A percentile compares a stretch with the other conserved stretches of the same genome.
Evolutionary conservation across 2,329 filamentous ascomycete species (phyloP).

Genomic region (Epicoccum sorghinum): DNA sequence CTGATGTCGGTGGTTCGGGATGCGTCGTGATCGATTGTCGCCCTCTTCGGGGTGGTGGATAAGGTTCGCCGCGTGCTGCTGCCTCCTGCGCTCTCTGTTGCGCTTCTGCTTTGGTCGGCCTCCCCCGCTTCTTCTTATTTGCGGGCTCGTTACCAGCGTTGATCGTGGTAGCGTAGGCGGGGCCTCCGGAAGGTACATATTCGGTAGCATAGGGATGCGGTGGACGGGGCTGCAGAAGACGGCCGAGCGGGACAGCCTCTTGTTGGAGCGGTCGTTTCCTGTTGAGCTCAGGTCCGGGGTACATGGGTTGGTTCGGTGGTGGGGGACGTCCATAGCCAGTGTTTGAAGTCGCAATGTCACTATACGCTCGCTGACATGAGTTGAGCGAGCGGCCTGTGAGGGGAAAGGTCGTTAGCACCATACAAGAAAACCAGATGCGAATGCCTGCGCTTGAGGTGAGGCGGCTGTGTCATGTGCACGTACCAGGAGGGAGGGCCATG

Average conservation of each 20-base stretch:
- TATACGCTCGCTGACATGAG: constrained; percentile 45
- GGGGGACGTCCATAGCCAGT: constrained; percentile 38
- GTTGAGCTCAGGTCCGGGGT: constrained; percentile 39
- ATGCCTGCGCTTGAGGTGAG: background rate
- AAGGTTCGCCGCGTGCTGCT: constrained; percentile 47
- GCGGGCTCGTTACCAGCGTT: constrained; percentile 43
- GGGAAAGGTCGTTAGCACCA: constrained; percentile 18
- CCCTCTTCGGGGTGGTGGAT: constrained; percentile 45
- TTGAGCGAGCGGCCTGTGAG: constrained; percentile 44
- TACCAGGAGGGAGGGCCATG: constrained; percentile 58
- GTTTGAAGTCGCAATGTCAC: constrained; percentile 35
- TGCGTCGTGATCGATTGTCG: constrained; percentile 39
- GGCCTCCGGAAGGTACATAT: constrained; percentile 31
- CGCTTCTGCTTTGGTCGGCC: constrained; percentile 56
- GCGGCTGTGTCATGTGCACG: constrained; percentile 24
- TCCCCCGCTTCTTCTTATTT: constrained; percentile 55
- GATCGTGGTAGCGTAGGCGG: constrained; percentile 37
- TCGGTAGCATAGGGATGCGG: constrained; percentile 43
- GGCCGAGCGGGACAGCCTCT: constrained; percentile 45
- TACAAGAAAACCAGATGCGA: background rate
- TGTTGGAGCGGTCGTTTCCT: constrained; percentile 46
- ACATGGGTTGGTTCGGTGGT: constrained; percentile 38
- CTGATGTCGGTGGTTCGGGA: constrained; percentile 27
- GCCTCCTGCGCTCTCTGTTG: constrained; percentile 52
- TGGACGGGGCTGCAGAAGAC: constrained; percentile 54